Conservation (phyloP, 2,329 filamentous ascomycete genomes). For the Drechslerella stenobrocha region DNA sequence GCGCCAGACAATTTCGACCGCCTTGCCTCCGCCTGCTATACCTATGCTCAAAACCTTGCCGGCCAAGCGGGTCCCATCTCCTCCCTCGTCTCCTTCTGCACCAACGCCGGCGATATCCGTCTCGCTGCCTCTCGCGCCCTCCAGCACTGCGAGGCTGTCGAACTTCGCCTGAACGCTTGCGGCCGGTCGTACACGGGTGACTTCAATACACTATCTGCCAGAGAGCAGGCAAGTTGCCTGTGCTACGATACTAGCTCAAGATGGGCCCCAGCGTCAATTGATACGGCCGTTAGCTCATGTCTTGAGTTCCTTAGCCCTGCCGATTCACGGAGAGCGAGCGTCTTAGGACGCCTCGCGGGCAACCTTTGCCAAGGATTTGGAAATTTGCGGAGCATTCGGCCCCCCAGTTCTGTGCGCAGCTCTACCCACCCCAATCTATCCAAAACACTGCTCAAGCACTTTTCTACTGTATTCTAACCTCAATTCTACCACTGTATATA, state of each 20-base stretch:
- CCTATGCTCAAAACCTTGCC: constrained; percentile 34
- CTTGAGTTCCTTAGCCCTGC: constrained; percentile 21
- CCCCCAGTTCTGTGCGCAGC: constrained; percentile 21
- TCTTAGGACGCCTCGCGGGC: constrained; percentile 2
- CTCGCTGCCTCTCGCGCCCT: constrained; percentile 29
- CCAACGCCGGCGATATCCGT: constrained; percentile 20
- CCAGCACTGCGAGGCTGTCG: constrained; percentile 27
- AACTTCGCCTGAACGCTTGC: constrained; percentile 20
- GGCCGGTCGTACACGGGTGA: constrained; percentile 9
- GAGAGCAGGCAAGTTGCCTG: constrained; percentile 38
- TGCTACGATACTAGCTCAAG: constrained; percentile 24
- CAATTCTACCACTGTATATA: not conserved
- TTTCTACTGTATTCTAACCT: not conserved
- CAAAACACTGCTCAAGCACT: not conserved
- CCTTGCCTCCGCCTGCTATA: constrained; percentile 33
- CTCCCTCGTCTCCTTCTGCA: constrained; percentile 29
- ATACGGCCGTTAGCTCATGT: constrained; percentile 24
- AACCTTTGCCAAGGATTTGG: constrained; percentile 33
- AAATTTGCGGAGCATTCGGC: constrained; percentile 10
- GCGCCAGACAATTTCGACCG: constrained; percentile 24
- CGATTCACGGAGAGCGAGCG: constrained; percentile 13
- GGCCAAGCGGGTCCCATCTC: constrained; percentile 32
- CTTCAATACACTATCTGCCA: constrained; percentile 15
- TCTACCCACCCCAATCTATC: not conserved
- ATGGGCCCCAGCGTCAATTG: constrained; percentile 24